A percentile compares a stretch with the other conserved stretches of the same genome.
Conservation (phyloP, 345 rosid genomes). For the Abelmoschus esculentus region DNA sequence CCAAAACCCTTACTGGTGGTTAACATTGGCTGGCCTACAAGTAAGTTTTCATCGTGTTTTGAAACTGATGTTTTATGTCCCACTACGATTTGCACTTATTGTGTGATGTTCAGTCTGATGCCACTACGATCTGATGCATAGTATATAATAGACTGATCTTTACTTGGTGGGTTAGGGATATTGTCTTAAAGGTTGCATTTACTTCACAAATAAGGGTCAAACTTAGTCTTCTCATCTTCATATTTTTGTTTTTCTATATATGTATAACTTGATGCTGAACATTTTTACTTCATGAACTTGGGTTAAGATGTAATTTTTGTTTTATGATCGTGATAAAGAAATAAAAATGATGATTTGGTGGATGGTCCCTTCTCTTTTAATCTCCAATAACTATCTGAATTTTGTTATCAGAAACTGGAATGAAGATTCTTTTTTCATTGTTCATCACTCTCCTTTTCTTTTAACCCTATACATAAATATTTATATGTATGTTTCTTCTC, state of each 20-base stretch:
- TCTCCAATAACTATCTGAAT: not conserved
- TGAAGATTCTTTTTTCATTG: not conserved
- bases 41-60: slow-evolving; percentile 34
- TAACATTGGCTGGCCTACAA: slow-evolving; percentile 82
- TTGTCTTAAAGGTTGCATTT: not conserved
- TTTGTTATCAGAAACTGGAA: not conserved
- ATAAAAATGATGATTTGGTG: not conserved
- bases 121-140: not conserved
- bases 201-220: not conserved
- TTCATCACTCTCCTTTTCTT: not conserved
- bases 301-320: not conserved
- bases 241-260: not conserved
- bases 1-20: slow-evolving; percentile 91
- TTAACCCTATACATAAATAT: not conserved
- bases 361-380: not conserved
- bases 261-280: not conserved
- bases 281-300: not conserved
- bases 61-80: not conserved
- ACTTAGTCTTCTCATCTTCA: not conserved
- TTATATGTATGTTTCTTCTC: slow-evolving; percentile 5
- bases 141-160: not conserved
- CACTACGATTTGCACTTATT: not conserved
- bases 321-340: not conserved
- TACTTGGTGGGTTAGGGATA: not conserved
- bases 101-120: not conserved